These are phyloP conservation scores for Penicillium flavigenum DNA, from an alignment of 495 filamentous ascomycete genomes.

Conservation along the genomic window DNA sequence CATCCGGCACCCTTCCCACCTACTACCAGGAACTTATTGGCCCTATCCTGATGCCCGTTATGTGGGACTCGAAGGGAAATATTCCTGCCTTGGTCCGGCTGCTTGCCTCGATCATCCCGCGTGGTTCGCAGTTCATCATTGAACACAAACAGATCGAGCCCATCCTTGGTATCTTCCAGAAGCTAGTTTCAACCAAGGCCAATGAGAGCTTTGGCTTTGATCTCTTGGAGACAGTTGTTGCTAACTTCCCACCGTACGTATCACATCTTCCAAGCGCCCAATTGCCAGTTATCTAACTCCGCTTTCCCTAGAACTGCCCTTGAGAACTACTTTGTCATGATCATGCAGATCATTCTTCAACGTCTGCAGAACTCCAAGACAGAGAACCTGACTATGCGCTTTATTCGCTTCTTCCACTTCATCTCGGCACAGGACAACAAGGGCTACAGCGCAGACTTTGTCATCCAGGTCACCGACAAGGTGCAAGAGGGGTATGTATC, in stretches of 20 bases:
- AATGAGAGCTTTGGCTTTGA: conserved; percentile 83
- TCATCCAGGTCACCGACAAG: conserved; percentile 75
- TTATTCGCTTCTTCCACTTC: conserved; percentile 90
- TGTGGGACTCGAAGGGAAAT: conserved; percentile 92
- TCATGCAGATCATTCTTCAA: conserved; percentile 78
- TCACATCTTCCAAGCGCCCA: neutral
- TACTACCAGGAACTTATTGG: conserved; percentile 74
- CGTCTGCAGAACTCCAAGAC: conserved; percentile 76
- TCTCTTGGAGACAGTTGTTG: conserved; percentile 75
- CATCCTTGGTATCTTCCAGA: conserved; percentile 89
- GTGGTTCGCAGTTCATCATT: conserved; percentile 67
- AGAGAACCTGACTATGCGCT: conserved; percentile 75
- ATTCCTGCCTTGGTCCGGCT: conserved; percentile 85
- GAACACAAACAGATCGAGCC: conserved; percentile 74
- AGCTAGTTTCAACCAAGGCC: conserved; percentile 69
- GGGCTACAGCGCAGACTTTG: conserved; percentile 84
- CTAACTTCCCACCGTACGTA: conserved; percentile 62
- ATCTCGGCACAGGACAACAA: conserved; percentile 72
- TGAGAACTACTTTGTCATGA: conserved; percentile 72
- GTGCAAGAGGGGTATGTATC: conserved; percentile 68
- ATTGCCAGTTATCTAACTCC: conserved; percentile 14
- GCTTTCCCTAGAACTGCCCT: conserved; percentile 53
- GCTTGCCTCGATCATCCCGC: conserved; percentile 78
- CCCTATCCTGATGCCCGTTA: conserved; percentile 68
- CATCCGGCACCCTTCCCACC: conserved; percentile 66